Conservation (phyloP, 768 basidiomycete species). For the Trametes meyenii region DNA sequence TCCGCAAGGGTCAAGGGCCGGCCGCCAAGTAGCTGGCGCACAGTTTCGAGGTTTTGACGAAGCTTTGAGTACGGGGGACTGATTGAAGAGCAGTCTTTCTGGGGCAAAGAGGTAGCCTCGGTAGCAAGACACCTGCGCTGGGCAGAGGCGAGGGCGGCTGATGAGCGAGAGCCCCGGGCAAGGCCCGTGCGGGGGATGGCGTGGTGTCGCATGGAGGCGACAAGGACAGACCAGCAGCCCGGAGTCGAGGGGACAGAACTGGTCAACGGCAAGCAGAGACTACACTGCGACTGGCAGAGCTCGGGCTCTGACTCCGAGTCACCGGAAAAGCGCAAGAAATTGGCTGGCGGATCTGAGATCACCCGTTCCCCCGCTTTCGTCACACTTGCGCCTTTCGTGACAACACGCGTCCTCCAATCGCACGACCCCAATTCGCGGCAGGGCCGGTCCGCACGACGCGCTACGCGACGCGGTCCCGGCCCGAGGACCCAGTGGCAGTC, state of each 20-base stretch:
- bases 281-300: background rate
- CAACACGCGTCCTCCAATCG: slow-evolving; percentile 14
- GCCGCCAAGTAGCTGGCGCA: slow-evolving; percentile 66
- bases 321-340: slow-evolving; percentile 9
- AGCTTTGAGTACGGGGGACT: slow-evolving; percentile 83
- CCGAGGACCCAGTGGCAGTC: too few species aligned
- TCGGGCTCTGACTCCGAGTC: slow-evolving; percentile 12
- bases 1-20: slow-evolving; percentile 92
- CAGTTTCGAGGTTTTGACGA: slow-evolving; percentile 67
- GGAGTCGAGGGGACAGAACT: background rate
- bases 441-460: too few species aligned
- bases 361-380: background rate
- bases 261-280: background rate
- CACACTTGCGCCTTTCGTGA: slow-evolving; percentile 7
- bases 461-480: too few species aligned
- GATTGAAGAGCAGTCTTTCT: slow-evolving; percentile 70
- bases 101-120: slow-evolving; percentile 40
- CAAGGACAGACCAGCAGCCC: slow-evolving; percentile 17
- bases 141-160: background rate
- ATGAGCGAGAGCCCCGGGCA: background rate
- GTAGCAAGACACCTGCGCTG: slow-evolving; percentile 39
- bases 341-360: background rate
- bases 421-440: background rate
- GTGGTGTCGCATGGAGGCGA: slow-evolving; percentile 11
- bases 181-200: slow-evolving; percentile 4